Evolutionary conservation across 192 early-diverging fungal genomes (phyloP), one percentile per base, ranked within the genome.

Genomic region (Backusella macrospora): DNA sequence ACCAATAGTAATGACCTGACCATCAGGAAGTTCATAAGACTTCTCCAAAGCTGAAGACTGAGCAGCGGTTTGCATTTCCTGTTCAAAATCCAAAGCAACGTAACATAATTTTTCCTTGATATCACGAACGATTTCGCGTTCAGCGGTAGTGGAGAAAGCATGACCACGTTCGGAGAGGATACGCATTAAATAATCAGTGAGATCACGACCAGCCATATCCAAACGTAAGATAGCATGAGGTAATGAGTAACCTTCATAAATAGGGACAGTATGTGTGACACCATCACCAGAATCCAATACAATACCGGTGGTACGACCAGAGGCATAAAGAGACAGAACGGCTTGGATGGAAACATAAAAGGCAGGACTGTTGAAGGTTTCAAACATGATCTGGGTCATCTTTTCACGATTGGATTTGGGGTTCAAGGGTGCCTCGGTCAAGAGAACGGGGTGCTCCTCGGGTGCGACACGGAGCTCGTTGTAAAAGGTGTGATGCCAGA

Each of bases 31-130:
- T 85, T 97, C 96, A 88, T 96, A 98, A 65, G 92, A 93, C 92
- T 98, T 97, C 85, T 97, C 96, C 46, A 98, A 63, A n/a, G n/a
- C n/a, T n/a, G n/a, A n/a, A n/a, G n/a, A n/a, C n/a, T n/a, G n/a
- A n/a, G n/a, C n/a, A n/a, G 95, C 95, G 72, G 96, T 98, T 83
- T 95, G 89, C 90, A 97, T 92, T 85, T 99, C 98, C 88, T 96
- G 93, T 78, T 96, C 96, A 85, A 93, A 96, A 90, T 99, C 96
- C 43, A 97, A 87, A 72, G 96, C 96, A 78, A 97, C 96, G 81
- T 98, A 98, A 89, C 95, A 94, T 76, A 97, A 90, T 92, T 97
- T 98, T 87, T 98, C 98, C 91, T 99, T 99, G 88, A 99, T 98
- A 83, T 98, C 95, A 85, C 96, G 95, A 77, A 97, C 96, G 77